Base-by-base conservation (phyloP, 345 rosid species). In the Aethionema arabicum region DNA sequence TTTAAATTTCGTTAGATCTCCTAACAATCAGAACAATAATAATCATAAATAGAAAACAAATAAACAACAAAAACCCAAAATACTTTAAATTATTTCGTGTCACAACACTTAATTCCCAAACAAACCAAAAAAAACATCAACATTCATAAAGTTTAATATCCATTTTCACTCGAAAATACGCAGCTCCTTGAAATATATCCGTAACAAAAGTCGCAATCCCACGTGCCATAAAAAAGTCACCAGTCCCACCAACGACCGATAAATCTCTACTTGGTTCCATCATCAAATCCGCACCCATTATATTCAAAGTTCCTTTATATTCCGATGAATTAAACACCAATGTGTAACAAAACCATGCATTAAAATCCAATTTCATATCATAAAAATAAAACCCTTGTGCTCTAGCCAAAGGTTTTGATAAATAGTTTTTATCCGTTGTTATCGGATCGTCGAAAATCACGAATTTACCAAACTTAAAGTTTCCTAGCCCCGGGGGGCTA, bases 161-260 rank as follows among this genome's bases (percentile, higher is more conserved):
- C 59, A 73, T 67, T 39, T 67, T 61, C 54, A 67, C 66, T 31
- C 91, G 72, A 60, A 87, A 87, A 66, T 90, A 90, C 38, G 79
- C 78, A 4, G 67, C 76, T 11, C 93, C 86, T 67, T 87, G 80
- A n/a, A 76, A 52, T 4, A 78, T 37, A 41, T 80, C 89, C 3
- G 88, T 82, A 63, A 57, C 74, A 44, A 87, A 70, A 0, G 88
- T 84, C 4, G 85, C 91, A 10, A 85, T 61, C 31, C 98, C 93
- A 66, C 89, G 68, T 4, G 85, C 72, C 96, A 87, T 91, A 82
- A 87, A 81, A 67, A 91, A 87, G 37, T 91, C 88, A n/a, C 91
- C 91, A 0, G 96, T 87, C 11, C 93, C 89, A 11, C 95, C 91
- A 0, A 85, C 77, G 4, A 87, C 84, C 0, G 87, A 85, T 5